These are phyloP conservation scores for Oidium heveae DNA, from an alignment of 2,329 filamentous ascomycete genomes.

Conservation along the genomic window DNA sequence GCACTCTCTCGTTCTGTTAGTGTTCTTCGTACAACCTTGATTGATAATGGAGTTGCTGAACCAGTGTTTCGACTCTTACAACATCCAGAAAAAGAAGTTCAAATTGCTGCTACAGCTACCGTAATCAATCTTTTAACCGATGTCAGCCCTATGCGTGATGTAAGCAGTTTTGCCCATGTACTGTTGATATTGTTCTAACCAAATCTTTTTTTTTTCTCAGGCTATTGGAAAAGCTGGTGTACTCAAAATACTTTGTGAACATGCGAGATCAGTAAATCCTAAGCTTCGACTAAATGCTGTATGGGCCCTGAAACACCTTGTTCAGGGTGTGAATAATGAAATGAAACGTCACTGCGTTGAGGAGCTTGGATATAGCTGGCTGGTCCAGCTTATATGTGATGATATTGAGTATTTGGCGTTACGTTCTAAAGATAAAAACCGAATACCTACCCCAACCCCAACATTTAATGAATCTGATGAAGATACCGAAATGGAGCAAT, in stretches of 20 bases:
- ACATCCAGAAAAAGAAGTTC: conserved; percentile 52
- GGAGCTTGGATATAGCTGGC: conserved; percentile 53
- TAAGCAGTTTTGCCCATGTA: conserved; percentile 20
- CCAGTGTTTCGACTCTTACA: conserved; percentile 54
- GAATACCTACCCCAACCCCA: conserved; percentile 1
- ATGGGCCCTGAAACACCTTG: conserved; percentile 84
- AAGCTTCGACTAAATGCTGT: conserved; percentile 61
- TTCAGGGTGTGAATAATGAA: conserved; percentile 43
- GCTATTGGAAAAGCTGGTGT: conserved; percentile 49
- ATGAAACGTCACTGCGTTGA: conserved; percentile 57
- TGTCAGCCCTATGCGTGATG: conserved; percentile 75
- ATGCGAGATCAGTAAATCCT: conserved; percentile 61
- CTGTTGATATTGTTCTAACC: background rate
- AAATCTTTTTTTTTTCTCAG: conserved; percentile 19
- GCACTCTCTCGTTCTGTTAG: conserved; percentile 68
- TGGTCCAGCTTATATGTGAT: conserved; percentile 51
- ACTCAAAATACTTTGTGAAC: conserved; percentile 52
- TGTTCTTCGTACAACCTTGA: conserved; percentile 60
- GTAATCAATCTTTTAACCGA: conserved; percentile 70
- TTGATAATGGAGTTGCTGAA: conserved; percentile 59
- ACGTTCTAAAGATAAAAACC: conserved; percentile 14
- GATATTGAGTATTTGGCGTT: conserved; percentile 29
- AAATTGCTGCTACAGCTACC: conserved; percentile 63
- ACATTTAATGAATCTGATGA: conserved; percentile 23
- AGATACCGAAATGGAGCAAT: conserved; percentile 29